Percentiles rank a stretch among this genome's conserved stretches.
Evolutionary conservation across 108 stramenopile species (phyloP).

Genomic region (Fistulifera solaris): DNA sequence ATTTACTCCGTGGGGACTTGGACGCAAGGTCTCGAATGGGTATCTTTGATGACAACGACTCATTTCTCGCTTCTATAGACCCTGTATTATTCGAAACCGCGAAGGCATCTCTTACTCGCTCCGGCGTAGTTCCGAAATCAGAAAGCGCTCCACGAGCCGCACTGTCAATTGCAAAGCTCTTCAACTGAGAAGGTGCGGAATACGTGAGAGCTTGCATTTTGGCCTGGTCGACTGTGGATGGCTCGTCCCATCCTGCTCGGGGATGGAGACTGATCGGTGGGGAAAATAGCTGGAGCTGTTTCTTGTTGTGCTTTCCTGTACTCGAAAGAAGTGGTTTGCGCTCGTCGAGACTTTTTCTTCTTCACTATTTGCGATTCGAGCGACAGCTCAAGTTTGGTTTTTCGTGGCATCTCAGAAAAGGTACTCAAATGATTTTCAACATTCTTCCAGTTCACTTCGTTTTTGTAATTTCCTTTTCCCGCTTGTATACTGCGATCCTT

Average conservation of each 20-base stretch:
- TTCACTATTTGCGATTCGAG: too few relatives aligned
- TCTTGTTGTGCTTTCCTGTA: not conserved
- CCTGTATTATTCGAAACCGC: slow-evolving; percentile 7
- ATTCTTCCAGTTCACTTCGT: slow-evolving; percentile 3
- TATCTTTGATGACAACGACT: slow-evolving; percentile 16
- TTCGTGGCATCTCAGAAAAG: too few relatives aligned
- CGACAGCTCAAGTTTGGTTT: too few relatives aligned
- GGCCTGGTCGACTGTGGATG: slow-evolving; percentile 17
- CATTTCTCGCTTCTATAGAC: slow-evolving; percentile 8
- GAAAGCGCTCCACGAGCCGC: slow-evolving; percentile 52
- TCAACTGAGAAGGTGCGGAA: slow-evolving; percentile 18
- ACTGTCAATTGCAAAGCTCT: slow-evolving; percentile 35
- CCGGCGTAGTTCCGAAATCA: slow-evolving; percentile 63
- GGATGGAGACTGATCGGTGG: slow-evolving; percentile 13
- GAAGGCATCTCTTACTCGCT: slow-evolving; percentile 38
- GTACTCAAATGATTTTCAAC: slow-evolving; percentile 3
- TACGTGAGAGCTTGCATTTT: slow-evolving; percentile 11
- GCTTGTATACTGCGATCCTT: not conserved
- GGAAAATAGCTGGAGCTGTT: slow-evolving; percentile 13
- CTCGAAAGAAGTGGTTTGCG: not conserved
- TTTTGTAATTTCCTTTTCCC: slow-evolving; percentile 6
- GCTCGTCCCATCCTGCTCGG: slow-evolving; percentile 26
- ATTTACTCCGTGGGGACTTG: slow-evolving; percentile 7
- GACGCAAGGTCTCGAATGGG: slow-evolving; percentile 23
- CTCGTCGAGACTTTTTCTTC: too few relatives aligned